phyloP scores from a whole-genome alignment of 2,329 filamentous ascomycete genomes.

The Penicillium hordei region DNA sequence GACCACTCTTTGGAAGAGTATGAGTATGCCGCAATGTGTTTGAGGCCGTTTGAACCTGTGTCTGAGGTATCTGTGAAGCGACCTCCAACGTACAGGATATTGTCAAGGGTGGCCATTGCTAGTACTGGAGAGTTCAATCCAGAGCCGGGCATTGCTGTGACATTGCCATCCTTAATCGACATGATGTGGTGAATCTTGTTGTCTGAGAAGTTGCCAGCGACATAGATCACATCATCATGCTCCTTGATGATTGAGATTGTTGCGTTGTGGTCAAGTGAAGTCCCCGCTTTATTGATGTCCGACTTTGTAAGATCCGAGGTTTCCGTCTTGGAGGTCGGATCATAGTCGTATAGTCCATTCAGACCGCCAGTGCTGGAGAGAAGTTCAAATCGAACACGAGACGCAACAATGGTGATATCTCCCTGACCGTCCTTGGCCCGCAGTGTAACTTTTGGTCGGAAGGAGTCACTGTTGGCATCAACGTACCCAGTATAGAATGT shows the following conservation, averaged over 20 bases:
- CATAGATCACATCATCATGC: slow-evolving; percentile 65
- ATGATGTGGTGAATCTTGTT: slow-evolving; percentile 72
- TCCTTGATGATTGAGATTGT: slow-evolving; percentile 68
- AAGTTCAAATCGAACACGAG: slow-evolving; percentile 73
- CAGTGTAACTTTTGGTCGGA: slow-evolving; percentile 78
- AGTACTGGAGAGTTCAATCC: slow-evolving; percentile 80
- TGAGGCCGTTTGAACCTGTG: slow-evolving; percentile 63
- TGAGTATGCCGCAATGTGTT: slow-evolving; percentile 75
- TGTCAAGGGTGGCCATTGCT: slow-evolving; percentile 66
- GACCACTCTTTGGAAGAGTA: slow-evolving; percentile 68
- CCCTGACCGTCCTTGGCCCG: slow-evolving; percentile 62
- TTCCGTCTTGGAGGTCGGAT: slow-evolving; percentile 61
- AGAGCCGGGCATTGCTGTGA: slow-evolving; percentile 62
- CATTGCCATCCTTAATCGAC: slow-evolving; percentile 64
- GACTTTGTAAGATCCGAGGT: slow-evolving; percentile 68
- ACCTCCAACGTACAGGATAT: slow-evolving; percentile 76
- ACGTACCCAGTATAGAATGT: slow-evolving; percentile 83
- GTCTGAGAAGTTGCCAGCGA: slow-evolving; percentile 82
- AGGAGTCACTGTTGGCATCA: slow-evolving; percentile 69
- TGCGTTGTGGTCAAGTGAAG: slow-evolving; percentile 65
- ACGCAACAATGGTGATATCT: slow-evolving; percentile 79
- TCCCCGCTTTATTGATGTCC: slow-evolving; percentile 73
- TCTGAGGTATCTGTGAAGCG: slow-evolving; percentile 74
- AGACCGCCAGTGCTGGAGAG: slow-evolving; percentile 67
- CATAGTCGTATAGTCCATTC: slow-evolving; percentile 88